Conservation (phyloP, 805 yeast species). For the Candida peoriensis region DNA sequence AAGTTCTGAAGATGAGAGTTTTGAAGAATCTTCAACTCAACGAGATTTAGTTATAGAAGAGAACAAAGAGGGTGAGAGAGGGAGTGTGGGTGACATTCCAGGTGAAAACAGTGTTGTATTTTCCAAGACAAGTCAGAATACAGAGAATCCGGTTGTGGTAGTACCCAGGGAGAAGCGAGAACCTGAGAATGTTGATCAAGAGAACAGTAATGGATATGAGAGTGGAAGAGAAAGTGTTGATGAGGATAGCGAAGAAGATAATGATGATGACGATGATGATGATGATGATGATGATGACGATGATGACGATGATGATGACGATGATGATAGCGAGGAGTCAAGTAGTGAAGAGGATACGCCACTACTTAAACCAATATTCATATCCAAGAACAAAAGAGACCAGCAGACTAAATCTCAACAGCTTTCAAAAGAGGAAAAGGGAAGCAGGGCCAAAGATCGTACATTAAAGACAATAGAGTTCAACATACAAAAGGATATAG, state of each 20-base stretch:
- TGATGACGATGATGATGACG: conserved; percentile 22
- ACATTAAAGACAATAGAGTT: conserved; percentile 21
- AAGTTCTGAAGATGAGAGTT: too few relatives aligned
- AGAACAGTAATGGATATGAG: neutral
- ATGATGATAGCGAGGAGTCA: conserved; percentile 11
- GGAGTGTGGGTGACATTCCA: too few relatives aligned
- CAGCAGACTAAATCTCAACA: conserved; percentile 1
- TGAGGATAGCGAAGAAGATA: conserved; percentile 19
- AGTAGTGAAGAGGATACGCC: conserved; percentile 13
- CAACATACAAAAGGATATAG: conserved; percentile 22
- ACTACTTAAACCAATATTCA: conserved; percentile 23
- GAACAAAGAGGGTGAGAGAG: too few relatives aligned
- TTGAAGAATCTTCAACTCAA: too few relatives aligned
- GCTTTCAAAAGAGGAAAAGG: conserved; percentile 13
- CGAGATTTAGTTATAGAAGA: too few relatives aligned
- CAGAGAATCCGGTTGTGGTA: too few relatives aligned
- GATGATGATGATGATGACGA: conserved; percentile 28
- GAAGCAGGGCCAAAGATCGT: conserved; percentile 23
- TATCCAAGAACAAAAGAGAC: conserved; percentile 12
- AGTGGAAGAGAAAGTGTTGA: neutral
- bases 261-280: conserved; percentile 26
- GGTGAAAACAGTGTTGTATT: too few relatives aligned
- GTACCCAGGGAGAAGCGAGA: too few relatives aligned
- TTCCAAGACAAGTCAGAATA: too few relatives aligned
- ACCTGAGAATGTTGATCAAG: too few relatives aligned